These are phyloP conservation scores for Trichoderma guizhouense DNA, from an alignment of 2,329 filamentous ascomycete genomes.

Conservation along the genomic window DNA sequence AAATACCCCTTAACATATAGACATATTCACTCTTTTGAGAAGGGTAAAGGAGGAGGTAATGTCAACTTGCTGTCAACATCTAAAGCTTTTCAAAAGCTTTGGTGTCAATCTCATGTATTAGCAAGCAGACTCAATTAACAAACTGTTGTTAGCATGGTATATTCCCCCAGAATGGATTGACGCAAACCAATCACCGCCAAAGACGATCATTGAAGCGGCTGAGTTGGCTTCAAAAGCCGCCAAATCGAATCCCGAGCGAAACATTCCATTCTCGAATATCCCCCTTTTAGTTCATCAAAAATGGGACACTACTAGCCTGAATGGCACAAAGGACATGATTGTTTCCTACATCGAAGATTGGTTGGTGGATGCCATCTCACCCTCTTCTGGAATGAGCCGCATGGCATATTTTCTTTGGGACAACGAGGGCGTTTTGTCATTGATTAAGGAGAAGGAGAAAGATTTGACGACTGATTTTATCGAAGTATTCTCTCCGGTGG, in stretches of 20 bases:
- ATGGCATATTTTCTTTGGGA: slow-evolving; percentile 28
- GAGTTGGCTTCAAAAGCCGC: slow-evolving; percentile 20
- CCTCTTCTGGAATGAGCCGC: slow-evolving; percentile 6
- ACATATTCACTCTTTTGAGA: slow-evolving; percentile 22
- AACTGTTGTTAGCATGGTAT: slow-evolving; percentile 22
- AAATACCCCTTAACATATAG: slow-evolving; percentile 22
- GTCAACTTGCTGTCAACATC: too few relatives aligned
- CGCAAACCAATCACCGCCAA: slow-evolving; percentile 14
- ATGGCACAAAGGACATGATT: slow-evolving; percentile 20
- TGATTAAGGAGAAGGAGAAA: slow-evolving; percentile 22
- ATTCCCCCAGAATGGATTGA: slow-evolving; percentile 24
- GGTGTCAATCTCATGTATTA: not conserved
- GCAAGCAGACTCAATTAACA: not conserved
- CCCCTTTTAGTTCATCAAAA: slow-evolving; percentile 27
- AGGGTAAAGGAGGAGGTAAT: slow-evolving; percentile 23
- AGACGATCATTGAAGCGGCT: slow-evolving; percentile 25
- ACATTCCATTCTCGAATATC: slow-evolving; percentile 24
- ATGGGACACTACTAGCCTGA: slow-evolving; percentile 20
- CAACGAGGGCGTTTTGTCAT: slow-evolving; percentile 22
- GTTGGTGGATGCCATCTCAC: slow-evolving; percentile 19
- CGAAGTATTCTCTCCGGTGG: slow-evolving; percentile 22
- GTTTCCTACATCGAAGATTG: slow-evolving; percentile 24
- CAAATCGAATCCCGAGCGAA: slow-evolving; percentile 17
- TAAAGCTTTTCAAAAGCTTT: not conserved
- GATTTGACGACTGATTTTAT: slow-evolving; percentile 20